These are phyloP conservation scores for Cruciata laevipes DNA, from an alignment of 257 asterid genomes.

Conservation along the genomic window DNA sequence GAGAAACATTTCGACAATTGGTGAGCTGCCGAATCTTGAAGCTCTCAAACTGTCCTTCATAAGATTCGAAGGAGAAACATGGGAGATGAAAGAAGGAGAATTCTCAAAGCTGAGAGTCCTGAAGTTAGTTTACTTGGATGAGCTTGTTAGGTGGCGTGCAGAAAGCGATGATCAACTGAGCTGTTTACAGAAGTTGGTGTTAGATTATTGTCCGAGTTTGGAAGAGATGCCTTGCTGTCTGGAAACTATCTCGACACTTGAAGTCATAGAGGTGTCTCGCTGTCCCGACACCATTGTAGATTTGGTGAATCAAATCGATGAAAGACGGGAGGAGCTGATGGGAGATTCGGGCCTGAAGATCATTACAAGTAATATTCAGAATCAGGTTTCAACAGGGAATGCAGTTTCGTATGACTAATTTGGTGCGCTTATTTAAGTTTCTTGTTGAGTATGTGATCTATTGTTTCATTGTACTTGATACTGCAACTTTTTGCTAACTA, in stretches of 20 bases:
- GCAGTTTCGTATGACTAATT: background rate
- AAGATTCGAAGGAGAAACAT: background rate
- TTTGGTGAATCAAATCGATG: background rate
- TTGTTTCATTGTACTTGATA: no score
- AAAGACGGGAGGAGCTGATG: background rate
- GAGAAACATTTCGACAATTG: background rate
- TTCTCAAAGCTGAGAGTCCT: background rate
- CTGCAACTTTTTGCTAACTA: no score
- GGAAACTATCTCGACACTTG: background rate
- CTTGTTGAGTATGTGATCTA: no score
- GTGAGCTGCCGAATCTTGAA: background rate
- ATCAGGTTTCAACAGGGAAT: no score
- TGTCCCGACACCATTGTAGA: background rate
- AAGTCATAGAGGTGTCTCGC: background rate
- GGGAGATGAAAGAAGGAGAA: background rate
- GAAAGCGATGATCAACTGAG: background rate
- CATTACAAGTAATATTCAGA: background rate
- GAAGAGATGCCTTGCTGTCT: background rate
- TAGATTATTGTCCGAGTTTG: background rate
- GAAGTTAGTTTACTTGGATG: background rate
- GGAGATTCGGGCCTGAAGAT: background rate
- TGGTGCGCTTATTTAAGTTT: no score
- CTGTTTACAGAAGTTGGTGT: background rate
- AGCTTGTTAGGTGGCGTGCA: background rate
- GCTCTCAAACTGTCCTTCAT: background rate